Percentiles rank a stretch among this genome's conserved stretches.
phyloP scores from a whole-genome alignment of 2,329 filamentous ascomycete genomes.

The Calcarisporium arbuscula region DNA sequence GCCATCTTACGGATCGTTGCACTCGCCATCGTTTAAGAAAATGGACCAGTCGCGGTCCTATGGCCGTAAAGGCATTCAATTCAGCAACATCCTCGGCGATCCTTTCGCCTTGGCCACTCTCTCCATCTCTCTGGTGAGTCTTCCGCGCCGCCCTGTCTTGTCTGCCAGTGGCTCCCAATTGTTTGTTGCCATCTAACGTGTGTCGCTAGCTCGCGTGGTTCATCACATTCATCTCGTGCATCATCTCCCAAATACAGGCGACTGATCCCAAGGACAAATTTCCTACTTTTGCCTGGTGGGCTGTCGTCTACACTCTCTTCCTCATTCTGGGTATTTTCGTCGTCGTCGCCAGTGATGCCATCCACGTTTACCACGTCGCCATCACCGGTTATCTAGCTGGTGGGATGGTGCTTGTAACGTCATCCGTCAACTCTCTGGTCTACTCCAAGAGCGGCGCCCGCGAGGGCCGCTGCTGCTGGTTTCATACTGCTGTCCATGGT shows the following conservation, averaged over 20 bases:
- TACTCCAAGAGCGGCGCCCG: slow-evolving; percentile 67
- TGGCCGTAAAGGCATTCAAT: slow-evolving; percentile 58
- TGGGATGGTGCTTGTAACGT: slow-evolving; percentile 78
- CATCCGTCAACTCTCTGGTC: slow-evolving; percentile 78
- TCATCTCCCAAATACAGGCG: slow-evolving; percentile 58
- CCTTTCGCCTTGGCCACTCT: slow-evolving; percentile 93
- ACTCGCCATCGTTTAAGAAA: slow-evolving; percentile 71
- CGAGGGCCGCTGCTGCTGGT: slow-evolving; percentile 83
- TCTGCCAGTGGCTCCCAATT: neutral
- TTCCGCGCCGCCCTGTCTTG: neutral
- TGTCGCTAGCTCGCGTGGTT: slow-evolving; percentile 76
- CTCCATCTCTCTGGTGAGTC: slow-evolving; percentile 80
- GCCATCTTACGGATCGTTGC: slow-evolving; percentile 67
- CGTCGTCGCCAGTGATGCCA: slow-evolving; percentile 77
- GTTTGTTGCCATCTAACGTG: slow-evolving; percentile 12
- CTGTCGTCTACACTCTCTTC: slow-evolving; percentile 77
- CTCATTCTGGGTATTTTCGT: slow-evolving; percentile 73
- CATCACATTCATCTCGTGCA: slow-evolving; percentile 81
- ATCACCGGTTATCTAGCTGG: slow-evolving; percentile 81
- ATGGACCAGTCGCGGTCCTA: slow-evolving; percentile 66
- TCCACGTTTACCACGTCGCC: slow-evolving; percentile 85
- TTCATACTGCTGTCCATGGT: slow-evolving; percentile 94
- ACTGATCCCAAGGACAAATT: slow-evolving; percentile 46
- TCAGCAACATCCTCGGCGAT: slow-evolving; percentile 90
- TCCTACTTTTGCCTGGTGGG: slow-evolving; percentile 91